These are phyloP conservation scores for Volvox carteri DNA, from an alignment of 163 green algal genomes.

Conservation along the genomic window DNA sequence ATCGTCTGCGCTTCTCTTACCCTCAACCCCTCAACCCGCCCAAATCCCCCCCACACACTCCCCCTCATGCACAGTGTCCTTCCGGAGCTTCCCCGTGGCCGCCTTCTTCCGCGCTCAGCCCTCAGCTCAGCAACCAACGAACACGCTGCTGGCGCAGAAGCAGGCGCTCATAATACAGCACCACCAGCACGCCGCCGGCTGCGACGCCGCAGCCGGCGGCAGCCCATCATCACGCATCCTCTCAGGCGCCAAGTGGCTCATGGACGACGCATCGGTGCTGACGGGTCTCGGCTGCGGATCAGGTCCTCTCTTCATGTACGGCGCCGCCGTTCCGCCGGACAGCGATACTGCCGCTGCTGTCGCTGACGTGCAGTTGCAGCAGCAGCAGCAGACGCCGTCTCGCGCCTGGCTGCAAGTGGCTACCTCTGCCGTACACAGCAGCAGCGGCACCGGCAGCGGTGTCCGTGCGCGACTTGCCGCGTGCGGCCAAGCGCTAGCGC, in stretches of 20 bases:
- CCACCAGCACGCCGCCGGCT: neutral
- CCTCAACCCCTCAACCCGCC: no score
- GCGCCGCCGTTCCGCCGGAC: neutral
- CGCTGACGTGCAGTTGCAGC: neutral
- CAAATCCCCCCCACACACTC: no score
- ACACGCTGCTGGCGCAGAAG: neutral
- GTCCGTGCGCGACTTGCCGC: neutral
- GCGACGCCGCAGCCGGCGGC: neutral
- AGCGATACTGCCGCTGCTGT: neutral
- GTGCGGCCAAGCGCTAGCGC: neutral
- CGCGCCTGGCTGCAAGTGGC: neutral
- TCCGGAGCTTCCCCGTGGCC: conserved; percentile 9
- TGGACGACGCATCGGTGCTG: neutral
- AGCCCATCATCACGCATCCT: neutral
- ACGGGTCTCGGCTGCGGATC: neutral
- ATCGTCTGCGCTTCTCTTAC: no score
- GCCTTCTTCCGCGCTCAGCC: neutral
- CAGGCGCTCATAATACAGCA: neutral
- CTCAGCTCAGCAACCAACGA: neutral
- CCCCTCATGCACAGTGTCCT: neutral
- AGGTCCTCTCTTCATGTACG: neutral
- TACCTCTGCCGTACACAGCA: neutral
- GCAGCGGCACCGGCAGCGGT: neutral
- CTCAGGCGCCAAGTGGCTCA: neutral
- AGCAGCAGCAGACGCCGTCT: neutral